phyloP scores from a whole-genome alignment of 2,329 filamentous ascomycete species.

The Colletotrichum sidae region DNA sequence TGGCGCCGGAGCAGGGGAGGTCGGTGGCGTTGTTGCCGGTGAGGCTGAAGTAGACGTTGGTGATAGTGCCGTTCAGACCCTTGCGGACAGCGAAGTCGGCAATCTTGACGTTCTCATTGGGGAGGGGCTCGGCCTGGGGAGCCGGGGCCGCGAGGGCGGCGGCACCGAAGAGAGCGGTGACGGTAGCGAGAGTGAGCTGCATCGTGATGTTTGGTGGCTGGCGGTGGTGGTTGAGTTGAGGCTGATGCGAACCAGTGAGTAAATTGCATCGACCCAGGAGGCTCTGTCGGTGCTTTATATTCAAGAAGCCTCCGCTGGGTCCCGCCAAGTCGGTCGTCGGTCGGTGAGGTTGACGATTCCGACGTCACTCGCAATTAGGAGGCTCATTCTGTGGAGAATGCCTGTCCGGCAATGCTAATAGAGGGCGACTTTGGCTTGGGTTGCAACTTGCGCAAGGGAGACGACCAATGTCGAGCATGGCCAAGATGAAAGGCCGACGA shows the following conservation, averaged over 20 bases:
- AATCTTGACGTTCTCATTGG: slow-evolving; percentile 43
- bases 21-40: slow-evolving; percentile 37
- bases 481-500: slow-evolving; percentile 8
- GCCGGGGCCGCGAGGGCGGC: slow-evolving; percentile 38
- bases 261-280: background rate
- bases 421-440: background rate
- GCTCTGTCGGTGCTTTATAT: background rate
- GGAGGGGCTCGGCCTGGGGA: slow-evolving; percentile 12
- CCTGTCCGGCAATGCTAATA: slow-evolving; percentile 18
- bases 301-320: background rate
- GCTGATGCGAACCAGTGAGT: background rate
- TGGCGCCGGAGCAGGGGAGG: slow-evolving; percentile 34
- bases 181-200: slow-evolving; percentile 40
- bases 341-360: slow-evolving; percentile 22
- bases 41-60: slow-evolving; percentile 40
- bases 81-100: slow-evolving; percentile 41
- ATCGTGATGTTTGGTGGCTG: slow-evolving; percentile 35
- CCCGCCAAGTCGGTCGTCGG: slow-evolving; percentile 21
- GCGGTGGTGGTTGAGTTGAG: background rate
- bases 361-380: slow-evolving; percentile 26
- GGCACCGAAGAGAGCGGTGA: slow-evolving; percentile 39
- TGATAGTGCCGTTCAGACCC: slow-evolving; percentile 33
- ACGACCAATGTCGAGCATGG: background rate
- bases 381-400: slow-evolving; percentile 30
- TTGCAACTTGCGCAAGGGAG: background rate